phyloP scores from a whole-genome alignment of 2,329 filamentous ascomycete genomes.

The Alternaria conjuncta region DNA sequence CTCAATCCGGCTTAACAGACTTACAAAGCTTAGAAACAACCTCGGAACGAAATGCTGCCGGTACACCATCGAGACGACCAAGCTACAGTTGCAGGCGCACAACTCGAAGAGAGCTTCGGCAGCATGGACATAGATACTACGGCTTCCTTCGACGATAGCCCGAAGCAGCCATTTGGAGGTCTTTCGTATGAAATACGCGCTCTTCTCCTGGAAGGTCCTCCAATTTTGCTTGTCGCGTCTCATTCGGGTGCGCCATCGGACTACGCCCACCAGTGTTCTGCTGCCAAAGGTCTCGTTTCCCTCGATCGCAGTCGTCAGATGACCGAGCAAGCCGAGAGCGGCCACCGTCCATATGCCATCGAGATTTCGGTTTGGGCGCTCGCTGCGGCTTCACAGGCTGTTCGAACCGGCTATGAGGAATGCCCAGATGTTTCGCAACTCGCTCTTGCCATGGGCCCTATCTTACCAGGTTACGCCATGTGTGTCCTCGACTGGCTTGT shows the following conservation, averaged over 20 bases:
- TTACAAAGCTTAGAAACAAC: background rate
- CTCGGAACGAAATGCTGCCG: background rate
- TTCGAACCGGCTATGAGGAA: background rate
- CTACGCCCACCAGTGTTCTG: slow-evolving; percentile 1
- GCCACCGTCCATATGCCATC: background rate
- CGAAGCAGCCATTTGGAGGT: background rate
- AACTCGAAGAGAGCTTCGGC: background rate
- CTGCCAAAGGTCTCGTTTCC: slow-evolving; percentile 2
- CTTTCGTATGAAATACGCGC: background rate
- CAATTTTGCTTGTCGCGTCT: background rate
- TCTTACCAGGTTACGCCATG: slow-evolving; percentile 13
- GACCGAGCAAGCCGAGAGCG: slow-evolving; percentile 3
- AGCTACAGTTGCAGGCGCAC: background rate
- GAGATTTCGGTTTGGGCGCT: slow-evolving; percentile 8
- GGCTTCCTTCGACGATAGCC: background rate
- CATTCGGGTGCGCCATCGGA: slow-evolving; percentile 2
- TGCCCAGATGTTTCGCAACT: background rate
- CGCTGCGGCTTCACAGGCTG: background rate
- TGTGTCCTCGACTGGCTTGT: slow-evolving; percentile 13
- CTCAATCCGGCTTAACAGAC: background rate
- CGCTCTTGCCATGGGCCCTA: background rate
- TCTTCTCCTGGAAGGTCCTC: slow-evolving; percentile 2
- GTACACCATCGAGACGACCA: background rate
- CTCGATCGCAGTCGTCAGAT: slow-evolving; percentile 8
- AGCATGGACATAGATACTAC: background rate